Evolutionary conservation across 345 rosid genomes (phyloP), one percentile per base, ranked within the genome.

Genomic region (Corymbia maculata): DNA sequence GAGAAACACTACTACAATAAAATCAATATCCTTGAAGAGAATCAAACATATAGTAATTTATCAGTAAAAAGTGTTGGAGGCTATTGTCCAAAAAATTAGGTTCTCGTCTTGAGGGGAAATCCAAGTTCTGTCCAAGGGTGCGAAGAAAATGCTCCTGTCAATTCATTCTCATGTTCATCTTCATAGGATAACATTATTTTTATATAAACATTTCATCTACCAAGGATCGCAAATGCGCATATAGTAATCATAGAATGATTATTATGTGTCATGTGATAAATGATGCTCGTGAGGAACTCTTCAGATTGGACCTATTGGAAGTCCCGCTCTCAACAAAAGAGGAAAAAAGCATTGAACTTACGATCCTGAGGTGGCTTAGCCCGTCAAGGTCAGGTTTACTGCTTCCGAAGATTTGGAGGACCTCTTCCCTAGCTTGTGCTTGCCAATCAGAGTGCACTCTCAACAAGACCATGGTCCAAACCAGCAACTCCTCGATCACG

Each of bases 401-500:
- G 52, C 88, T 86, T n/a, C 92, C 93, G 47, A 93, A 91, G 4
- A 88, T 90, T 51, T 87, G 90, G 17, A 90, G 86, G 21, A 94
- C 91, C 91, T 94, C 97, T 86, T 93, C 92, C 86, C 96, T 92
- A 19, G 95, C 92, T 86, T 88, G 91, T 47, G 44, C 89, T 88
- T 94, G 97, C 97, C 97, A 94, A 30, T 91, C 90, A 59, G 91
- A 95, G 87, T 95, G 94, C 55, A 92, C 88, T 64, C 95, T 90
- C 88, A 94, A 51, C 85, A 93, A 89, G 90, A 96, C 89, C 88
- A 92, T 80, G 22, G 94, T 88, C 98, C 97, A 95, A 52, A 92
- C 92, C 86, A 94, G 89, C 88, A 95, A 95, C 68, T 88, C 89
- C 79, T 88, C 89, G 2, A 88, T 61, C 61, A 88, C 68, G 24